These are phyloP conservation scores for Euphorbia schlechtendalii DNA, from an alignment of 441 rosid genomes.

Conservation along the genomic window DNA sequence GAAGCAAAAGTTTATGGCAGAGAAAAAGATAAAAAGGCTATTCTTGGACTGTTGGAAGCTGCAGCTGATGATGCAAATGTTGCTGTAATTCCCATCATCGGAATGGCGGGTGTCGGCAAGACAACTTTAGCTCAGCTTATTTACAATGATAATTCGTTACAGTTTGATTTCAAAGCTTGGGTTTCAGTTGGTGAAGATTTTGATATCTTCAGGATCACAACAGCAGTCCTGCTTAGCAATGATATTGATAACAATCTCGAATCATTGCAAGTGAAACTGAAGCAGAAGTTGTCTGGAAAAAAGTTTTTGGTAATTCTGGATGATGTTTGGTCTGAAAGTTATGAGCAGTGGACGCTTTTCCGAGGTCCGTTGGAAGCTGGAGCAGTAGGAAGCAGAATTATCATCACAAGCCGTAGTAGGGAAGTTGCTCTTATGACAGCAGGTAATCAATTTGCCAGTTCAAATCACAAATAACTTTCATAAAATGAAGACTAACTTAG, in stretches of 20 bases:
- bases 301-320: constrained; percentile 3
- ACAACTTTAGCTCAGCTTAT: constrained; percentile 10
- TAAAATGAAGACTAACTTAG: not conserved
- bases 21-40: not conserved
- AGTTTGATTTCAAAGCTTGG: constrained; percentile 8
- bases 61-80: not conserved
- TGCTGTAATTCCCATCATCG: not conserved
- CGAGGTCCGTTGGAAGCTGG: not conserved
- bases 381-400: constrained; percentile 3
- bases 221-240: not conserved
- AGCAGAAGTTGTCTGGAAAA: not conserved
- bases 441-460: not conserved
- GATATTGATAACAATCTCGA: not conserved
- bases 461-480: not conserved
- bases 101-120: constrained; percentile 2
- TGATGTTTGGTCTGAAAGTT: constrained; percentile 11
- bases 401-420: constrained; percentile 2
- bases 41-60: not conserved
- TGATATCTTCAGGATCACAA: not conserved
- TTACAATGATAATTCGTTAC: not conserved
- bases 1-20: not conserved
- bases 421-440: not conserved
- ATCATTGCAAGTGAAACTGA: constrained; percentile 1
- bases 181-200: constrained; percentile 8
- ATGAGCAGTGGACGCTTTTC: constrained; percentile 9